A percentile compares a stretch with the other conserved stretches of the same genome.
Evolutionary conservation across 2,329 filamentous ascomycete genomes (phyloP).

Genomic region (Diaporthe capsici): DNA sequence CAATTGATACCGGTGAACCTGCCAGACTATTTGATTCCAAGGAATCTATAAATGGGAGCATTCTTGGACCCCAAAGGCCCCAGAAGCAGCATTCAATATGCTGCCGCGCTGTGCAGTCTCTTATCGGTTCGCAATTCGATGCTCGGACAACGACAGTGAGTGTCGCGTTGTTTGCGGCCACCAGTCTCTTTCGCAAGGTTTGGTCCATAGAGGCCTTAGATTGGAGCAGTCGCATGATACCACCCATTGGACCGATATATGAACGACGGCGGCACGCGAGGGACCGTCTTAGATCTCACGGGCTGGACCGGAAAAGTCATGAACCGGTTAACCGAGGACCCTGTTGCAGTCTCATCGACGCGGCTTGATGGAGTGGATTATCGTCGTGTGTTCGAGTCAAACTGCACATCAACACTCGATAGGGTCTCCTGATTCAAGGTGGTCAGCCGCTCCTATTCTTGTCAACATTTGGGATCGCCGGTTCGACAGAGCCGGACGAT

Average conservation of each 20-base stretch:
- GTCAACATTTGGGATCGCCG: background rate
- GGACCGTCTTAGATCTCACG: background rate
- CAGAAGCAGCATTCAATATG: background rate
- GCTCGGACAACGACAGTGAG: background rate
- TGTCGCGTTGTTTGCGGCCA: background rate
- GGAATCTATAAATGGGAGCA: slow-evolving; percentile 25
- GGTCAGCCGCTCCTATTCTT: background rate
- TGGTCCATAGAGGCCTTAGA: background rate
- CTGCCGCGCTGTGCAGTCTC: background rate
- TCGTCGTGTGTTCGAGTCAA: background rate
- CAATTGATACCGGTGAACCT: background rate
- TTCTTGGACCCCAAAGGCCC: slow-evolving; percentile 26
- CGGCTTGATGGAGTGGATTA: background rate
- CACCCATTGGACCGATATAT: background rate
- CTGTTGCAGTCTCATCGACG: background rate
- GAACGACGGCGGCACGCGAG: background rate
- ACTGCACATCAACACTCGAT: background rate
- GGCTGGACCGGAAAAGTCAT: background rate
- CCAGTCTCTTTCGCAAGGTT: background rate
- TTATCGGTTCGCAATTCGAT: background rate
- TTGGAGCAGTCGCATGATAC: background rate
- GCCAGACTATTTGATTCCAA: slow-evolving; percentile 11
- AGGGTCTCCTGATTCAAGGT: background rate
- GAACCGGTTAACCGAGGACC: slow-evolving; percentile 5
- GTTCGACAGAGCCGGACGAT: background rate